A percentile compares a stretch with the other conserved stretches of the same genome.
Conservation (phyloP, 2,329 filamentous ascomycete genomes). For the Bretziella fagacearum region DNA sequence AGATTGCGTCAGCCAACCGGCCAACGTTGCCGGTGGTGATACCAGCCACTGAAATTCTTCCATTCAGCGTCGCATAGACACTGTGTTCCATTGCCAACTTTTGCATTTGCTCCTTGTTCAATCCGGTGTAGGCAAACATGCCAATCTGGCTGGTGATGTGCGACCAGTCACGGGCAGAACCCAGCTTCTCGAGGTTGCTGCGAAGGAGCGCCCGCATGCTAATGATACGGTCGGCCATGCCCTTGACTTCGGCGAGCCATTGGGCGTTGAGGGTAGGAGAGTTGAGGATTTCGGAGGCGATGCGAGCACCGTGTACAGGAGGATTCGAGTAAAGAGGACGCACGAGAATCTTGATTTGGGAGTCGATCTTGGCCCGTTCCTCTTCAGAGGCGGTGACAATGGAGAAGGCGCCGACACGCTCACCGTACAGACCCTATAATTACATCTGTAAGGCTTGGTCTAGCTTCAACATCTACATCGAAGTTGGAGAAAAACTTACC, state of each 20-base stretch:
- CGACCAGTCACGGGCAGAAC: slow-evolving; percentile 94
- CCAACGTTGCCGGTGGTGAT: slow-evolving; percentile 68
- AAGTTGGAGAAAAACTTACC: slow-evolving; percentile 39
- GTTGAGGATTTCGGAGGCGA: slow-evolving; percentile 84
- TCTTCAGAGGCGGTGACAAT: slow-evolving; percentile 69
- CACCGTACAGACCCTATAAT: slow-evolving; percentile 79
- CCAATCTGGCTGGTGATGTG: slow-evolving; percentile 98
- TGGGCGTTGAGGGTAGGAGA: slow-evolving; percentile 70
- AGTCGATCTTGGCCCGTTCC: slow-evolving; percentile 91
- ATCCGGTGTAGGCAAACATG: slow-evolving; percentile 98
- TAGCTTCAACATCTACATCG: background rate
- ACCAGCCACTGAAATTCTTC: slow-evolving; percentile 70
- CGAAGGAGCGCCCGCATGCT: slow-evolving; percentile 90
- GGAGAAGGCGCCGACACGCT: slow-evolving; percentile 94
- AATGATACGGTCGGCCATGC: slow-evolving; percentile 98
- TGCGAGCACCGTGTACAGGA: slow-evolving; percentile 85
- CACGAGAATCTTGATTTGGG: slow-evolving; percentile 95
- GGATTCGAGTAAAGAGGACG: slow-evolving; percentile 97
- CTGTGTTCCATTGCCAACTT: slow-evolving; percentile 84
- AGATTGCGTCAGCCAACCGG: slow-evolving; percentile 67
- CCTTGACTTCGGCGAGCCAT: slow-evolving; percentile 94
- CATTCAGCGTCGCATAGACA: slow-evolving; percentile 91
- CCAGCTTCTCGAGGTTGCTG: slow-evolving; percentile 85
- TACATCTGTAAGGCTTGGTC: background rate
- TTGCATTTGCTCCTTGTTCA: slow-evolving; percentile 84